These are phyloP conservation scores for Geosmithia putterillii DNA, from an alignment of 2,329 filamentous ascomycete genomes.

Conservation along the genomic window DNA sequence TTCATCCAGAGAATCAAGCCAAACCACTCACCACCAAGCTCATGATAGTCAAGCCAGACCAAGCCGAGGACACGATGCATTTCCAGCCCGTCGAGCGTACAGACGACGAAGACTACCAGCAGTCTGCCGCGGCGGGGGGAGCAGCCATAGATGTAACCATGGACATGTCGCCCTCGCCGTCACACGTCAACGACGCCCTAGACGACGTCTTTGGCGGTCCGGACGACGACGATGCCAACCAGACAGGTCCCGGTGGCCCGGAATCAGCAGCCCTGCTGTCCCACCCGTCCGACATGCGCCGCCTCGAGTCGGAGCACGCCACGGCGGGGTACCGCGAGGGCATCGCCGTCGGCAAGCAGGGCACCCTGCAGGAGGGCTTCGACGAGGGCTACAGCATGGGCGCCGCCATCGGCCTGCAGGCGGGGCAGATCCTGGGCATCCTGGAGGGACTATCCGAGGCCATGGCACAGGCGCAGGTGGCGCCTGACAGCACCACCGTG, in stretches of 20 bases:
- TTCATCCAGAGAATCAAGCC: too few species aligned
- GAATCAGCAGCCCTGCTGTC: too few species aligned
- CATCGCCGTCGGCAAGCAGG: slow-evolving; percentile 60
- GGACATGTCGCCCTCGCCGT: too few species aligned
- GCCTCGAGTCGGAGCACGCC: slow-evolving; percentile 62
- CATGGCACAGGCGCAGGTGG: slow-evolving; percentile 5
- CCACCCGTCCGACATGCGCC: slow-evolving; percentile 54
- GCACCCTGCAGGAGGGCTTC: slow-evolving; percentile 74
- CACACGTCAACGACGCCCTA: slow-evolving; percentile 14
- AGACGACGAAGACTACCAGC: slow-evolving; percentile 13
- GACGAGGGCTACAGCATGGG: slow-evolving; percentile 84
- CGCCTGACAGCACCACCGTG: not conserved
- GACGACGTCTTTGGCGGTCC: slow-evolving; percentile 23
- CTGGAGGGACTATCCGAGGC: slow-evolving; percentile 58
- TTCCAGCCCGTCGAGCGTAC: slow-evolving; percentile 17
- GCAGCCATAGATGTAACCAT: not conserved
- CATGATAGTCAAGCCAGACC: too few species aligned
- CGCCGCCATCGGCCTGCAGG: slow-evolving; percentile 62
- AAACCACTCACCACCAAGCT: too few species aligned
- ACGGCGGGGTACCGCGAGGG: slow-evolving; percentile 89
- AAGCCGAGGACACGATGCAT: slow-evolving; percentile 18
- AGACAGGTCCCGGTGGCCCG: too few species aligned
- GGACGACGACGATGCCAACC: slow-evolving; percentile 4
- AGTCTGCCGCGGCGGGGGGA: slow-evolving; percentile 6
- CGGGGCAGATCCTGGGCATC: slow-evolving; percentile 64